Evolutionary conservation across 148 eudicot genomes (phyloP).

Genomic region (Amaranthus hypochondriacus): DNA sequence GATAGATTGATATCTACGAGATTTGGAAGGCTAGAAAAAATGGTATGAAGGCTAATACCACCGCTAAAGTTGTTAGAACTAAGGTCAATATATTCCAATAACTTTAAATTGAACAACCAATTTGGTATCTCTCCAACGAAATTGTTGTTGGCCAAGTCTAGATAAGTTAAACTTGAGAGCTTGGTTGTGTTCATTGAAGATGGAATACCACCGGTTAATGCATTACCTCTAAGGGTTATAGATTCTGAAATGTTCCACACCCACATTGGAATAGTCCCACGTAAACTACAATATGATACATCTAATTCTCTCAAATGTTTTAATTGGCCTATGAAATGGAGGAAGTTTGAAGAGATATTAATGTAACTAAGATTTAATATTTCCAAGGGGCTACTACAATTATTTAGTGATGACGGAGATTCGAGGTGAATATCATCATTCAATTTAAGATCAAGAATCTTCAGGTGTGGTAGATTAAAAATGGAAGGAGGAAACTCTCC

Average conservation of each 20-base stretch:
- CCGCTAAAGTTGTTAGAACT: background rate
- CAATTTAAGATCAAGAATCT: background rate
- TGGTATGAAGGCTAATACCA: background rate
- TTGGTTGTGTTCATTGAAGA: background rate
- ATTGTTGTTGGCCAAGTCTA: background rate
- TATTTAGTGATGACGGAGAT: background rate
- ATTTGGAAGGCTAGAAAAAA: background rate
- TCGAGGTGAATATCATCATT: background rate
- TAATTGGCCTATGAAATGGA: background rate
- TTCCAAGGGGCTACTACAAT: slow-evolving; percentile 4
- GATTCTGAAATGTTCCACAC: background rate
- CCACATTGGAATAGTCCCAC: slow-evolving; percentile 3
- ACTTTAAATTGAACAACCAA: background rate
- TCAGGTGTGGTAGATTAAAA: background rate
- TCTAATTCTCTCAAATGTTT: background rate
- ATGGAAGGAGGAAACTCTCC: background rate
- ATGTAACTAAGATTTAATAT: background rate
- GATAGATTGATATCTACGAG: background rate
- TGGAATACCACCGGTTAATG: background rate
- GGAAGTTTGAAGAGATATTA: background rate
- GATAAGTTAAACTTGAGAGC: background rate
- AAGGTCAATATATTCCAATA: background rate
- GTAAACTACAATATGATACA: background rate
- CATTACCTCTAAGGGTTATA: background rate
- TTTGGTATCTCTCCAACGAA: background rate